Conservation (phyloP, 768 basidiomycete species). For the Rossbeevera mucosa region DNA sequence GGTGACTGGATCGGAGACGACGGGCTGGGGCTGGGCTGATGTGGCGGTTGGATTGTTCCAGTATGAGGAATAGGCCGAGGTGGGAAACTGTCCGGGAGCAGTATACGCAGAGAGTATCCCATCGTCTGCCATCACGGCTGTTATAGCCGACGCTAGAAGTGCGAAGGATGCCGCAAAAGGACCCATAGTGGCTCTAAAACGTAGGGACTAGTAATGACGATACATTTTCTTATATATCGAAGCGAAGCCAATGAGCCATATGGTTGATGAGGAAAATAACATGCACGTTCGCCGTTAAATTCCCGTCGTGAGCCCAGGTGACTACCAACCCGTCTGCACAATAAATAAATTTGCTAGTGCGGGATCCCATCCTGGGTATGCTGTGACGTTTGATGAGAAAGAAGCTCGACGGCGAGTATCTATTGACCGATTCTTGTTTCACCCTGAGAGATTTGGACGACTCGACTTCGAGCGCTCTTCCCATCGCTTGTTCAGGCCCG, state of each 20-base stretch:
- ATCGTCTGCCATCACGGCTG: conserved; percentile 5
- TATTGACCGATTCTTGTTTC: too few relatives aligned
- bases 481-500: too few relatives aligned
- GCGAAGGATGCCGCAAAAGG: conserved; percentile 7
- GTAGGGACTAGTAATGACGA: background rate
- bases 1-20: conserved; percentile 63
- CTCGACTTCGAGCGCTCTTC: too few relatives aligned
- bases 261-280: background rate
- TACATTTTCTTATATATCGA: conserved; percentile 4
- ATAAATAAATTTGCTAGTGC: too few relatives aligned
- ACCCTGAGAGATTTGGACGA: too few relatives aligned
- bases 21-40: conserved; percentile 63
- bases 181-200: conserved; percentile 11
- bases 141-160: conserved; percentile 11
- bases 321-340: too few relatives aligned
- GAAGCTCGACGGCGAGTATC: background rate
- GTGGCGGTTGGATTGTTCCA: conserved; percentile 69
- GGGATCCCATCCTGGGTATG: too few relatives aligned
- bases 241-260: background rate
- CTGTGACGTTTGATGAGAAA: background rate
- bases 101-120: conserved; percentile 42
- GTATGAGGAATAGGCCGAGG: conserved; percentile 54
- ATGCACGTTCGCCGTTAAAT: conserved; percentile 15
- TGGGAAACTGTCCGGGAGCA: conserved; percentile 59
- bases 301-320: background rate